phyloP scores from a whole-genome alignment of 352 stramenopile genomes.

The Albugo laibachii region DNA sequence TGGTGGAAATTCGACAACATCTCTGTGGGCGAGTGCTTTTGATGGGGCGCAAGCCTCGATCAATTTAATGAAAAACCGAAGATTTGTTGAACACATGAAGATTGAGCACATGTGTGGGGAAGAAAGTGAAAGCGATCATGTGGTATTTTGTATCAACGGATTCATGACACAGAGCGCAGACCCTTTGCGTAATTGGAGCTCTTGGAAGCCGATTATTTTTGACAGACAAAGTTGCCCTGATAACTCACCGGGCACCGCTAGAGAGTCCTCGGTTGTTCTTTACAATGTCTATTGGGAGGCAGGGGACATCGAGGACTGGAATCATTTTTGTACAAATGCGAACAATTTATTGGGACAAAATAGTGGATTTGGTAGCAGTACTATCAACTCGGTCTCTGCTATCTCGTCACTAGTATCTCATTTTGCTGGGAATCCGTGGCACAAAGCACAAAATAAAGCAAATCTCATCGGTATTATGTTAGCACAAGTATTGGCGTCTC shows the following conservation, averaged over 20 bases:
- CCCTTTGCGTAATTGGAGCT: conserved; percentile 35
- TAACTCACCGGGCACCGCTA: conserved; percentile 2
- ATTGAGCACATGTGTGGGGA: conserved; percentile 49
- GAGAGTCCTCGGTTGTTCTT: conserved; percentile 15
- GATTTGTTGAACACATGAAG: conserved; percentile 38
- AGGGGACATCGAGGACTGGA: conserved; percentile 44
- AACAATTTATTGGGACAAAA: conserved; percentile 26
- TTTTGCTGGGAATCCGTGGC: conserved; percentile 68
- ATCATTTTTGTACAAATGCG: conserved; percentile 54
- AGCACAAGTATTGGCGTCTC: conserved; percentile 32
- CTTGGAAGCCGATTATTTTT: conserved; percentile 10
- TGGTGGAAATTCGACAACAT: conserved; percentile 3
- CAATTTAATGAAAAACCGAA: conserved; percentile 41
- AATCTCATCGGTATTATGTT: conserved; percentile 54
- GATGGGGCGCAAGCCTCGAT: conserved; percentile 55
- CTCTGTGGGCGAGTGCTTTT: conserved; percentile 46
- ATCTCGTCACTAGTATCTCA: conserved; percentile 41
- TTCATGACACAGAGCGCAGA: conserved; percentile 73
- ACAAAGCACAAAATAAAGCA: conserved; percentile 63
- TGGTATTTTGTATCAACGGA: conserved; percentile 66
- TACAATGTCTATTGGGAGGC: conserved; percentile 69
- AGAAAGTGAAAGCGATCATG: conserved; percentile 23
- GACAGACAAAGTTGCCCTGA: conserved; percentile 1
- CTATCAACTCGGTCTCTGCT: conserved; percentile 12
- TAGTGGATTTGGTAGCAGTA: neutral